Base-by-base conservation (phyloP, 768 basidiomycete genomes). In the Lactarius pseudohatsudake region DNA sequence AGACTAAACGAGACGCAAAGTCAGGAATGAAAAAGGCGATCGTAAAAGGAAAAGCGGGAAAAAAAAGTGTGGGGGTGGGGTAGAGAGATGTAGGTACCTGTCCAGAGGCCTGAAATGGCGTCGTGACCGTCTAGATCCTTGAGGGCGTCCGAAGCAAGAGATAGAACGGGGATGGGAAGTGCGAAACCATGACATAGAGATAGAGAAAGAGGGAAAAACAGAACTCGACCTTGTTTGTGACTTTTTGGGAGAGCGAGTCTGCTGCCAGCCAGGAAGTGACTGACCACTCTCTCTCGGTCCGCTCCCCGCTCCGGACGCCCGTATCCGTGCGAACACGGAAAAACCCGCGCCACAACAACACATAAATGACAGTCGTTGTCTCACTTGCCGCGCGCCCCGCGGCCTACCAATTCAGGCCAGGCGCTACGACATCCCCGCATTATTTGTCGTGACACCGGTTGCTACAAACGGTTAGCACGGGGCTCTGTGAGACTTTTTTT, bases 51-150 rank as follows among this genome's bases (percentile, higher is more conserved):
- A 38, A 38, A 11, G 36, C 36, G 36, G 68, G 45, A 26, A 53
- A 67, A 59, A 60, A 32, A 66, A 26, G 59, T 2, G 20, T 63
- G 57, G 67, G 54, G 32, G 54, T 56, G 54, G 32, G 32, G 54
- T 30, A 32, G n/a, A 32, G 7, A 26, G 7, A 82, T 81, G 73
- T 69, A 92, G 81, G 73, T 70, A 92, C 91, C 77, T 65, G 82
- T 84, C 89, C 88, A 92, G 32, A 92, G 84, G 60, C 83, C 77
- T 58, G 79, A 83, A 58, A 91, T 79, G 34, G 88, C 86, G 59
- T 90, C 87, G 50, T 82, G 79, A 59, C 88, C 86, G 71, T 91
- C 84, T 68, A 91, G 82, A 69, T 88, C 85, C 71, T 80, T 81
- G 67, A 92, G 81, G 22, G 81, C 88, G 67, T 90, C 90, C 22